Evolutionary conservation across 2,329 filamentous ascomycete genomes (phyloP).

Genomic region (Aspergillus proliferans): DNA sequence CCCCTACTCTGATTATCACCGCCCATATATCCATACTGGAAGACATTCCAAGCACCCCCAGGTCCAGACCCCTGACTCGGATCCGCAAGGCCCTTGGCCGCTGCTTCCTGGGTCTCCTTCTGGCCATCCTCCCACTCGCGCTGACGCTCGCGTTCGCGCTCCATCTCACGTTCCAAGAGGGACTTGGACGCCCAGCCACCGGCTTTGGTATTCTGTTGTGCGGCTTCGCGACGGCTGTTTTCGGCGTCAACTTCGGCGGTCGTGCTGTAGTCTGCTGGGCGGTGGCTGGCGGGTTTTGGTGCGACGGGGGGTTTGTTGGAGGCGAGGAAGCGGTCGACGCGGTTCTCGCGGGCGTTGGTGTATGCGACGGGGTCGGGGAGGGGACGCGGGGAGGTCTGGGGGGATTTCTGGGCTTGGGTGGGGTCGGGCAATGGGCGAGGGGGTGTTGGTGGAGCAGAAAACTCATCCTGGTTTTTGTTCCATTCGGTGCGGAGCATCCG

Average conservation of each 20-base stretch:
- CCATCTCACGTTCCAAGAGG: constrained; percentile 61
- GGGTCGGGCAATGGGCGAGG: constrained; percentile 27
- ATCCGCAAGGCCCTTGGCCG: constrained; percentile 34
- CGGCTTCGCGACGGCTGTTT: constrained; percentile 48
- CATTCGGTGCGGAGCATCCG: constrained; percentile 54
- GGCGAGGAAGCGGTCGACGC: constrained; percentile 52
- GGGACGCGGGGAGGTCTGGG: constrained; percentile 30
- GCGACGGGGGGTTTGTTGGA: constrained; percentile 47
- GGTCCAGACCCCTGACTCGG: constrained; percentile 44
- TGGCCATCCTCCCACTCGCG: constrained; percentile 60
- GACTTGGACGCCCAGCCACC: constrained; percentile 58
- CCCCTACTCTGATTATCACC: constrained; percentile 56
- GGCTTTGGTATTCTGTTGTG: constrained; percentile 53
- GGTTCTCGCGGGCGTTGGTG: constrained; percentile 30
- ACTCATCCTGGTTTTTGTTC: constrained; percentile 37
- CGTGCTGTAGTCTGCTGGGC: constrained; percentile 42
- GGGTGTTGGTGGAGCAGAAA: constrained; percentile 20
- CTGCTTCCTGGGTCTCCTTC: constrained; percentile 43
- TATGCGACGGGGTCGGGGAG: constrained; percentile 44
- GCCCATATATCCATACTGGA: constrained; percentile 59
- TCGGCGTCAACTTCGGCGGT: constrained; percentile 53
- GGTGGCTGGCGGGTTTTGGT: constrained; percentile 33
- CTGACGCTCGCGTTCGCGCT: constrained; percentile 59
- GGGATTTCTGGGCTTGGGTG: constrained; percentile 11
- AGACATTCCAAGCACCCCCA: constrained; percentile 53